Evolutionary conservation across 1,139 yeast genomes (phyloP), one percentile per base, ranked within the genome.

Genomic region (Geotrichum siamense): DNA sequence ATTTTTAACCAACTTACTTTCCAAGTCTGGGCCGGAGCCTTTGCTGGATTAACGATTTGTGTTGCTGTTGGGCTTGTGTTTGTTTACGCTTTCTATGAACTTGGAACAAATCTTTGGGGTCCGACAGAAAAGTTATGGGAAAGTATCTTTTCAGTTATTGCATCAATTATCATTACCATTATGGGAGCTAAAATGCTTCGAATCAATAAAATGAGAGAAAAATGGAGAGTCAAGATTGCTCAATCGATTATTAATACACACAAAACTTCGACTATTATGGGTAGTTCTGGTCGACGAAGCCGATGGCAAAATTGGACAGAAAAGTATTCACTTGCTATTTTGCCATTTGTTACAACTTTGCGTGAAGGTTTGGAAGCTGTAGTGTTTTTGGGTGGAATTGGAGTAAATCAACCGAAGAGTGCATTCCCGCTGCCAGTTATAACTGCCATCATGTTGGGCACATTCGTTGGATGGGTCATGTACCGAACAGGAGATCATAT

Each of bases 291-390:
- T 5, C 15, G 34, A 30, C 8, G 4, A 4, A 33, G 37, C 19
- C 19, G 37, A 6, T 9, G 13, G 26, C 19, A 21, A 4, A 16
- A 21, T 8, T 33, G 19, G 19, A n/a, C 25, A 9, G 37, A 33
- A 59, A 79, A 79, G 61, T 84, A 85, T 62, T 80, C 87, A 37
- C 72, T 86, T 77, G 84, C 81, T 51, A 62, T 85, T 46, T 68
- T 86, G 53, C 95, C 96, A n/a, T 79, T 83, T 54, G 72, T 86
- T 55, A 86, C 96, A 16, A 82, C 86, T 41, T 70, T 86, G 50
- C 78, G 96, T 69, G 96, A 86, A 71, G 96, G 96, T 51, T 70
- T 86, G 53, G 96, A 86, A 69, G 95, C 94, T 2, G 91, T 86
- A 41, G 91, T 85, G 20, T 86, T 85, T 59, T 81, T 86, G 47